These are phyloP conservation scores for Aspergillus sp. DNA, from an alignment of 2,329 filamentous ascomycete genomes.

Conservation along the genomic window DNA sequence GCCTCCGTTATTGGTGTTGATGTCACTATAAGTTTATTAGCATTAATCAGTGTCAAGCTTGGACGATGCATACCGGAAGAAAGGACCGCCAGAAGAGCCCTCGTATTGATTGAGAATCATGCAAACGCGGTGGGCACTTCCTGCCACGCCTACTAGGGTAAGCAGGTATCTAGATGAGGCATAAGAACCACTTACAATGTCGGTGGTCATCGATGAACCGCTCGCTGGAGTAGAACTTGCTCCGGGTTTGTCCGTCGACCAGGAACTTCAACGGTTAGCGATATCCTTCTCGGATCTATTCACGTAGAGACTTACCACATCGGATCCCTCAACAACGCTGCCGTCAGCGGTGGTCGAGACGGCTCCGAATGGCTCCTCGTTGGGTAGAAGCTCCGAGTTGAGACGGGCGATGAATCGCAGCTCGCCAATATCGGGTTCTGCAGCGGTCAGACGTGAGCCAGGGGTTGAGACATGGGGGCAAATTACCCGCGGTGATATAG, in stretches of 20 bases:
- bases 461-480: neutral
- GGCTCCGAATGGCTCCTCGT: slow-evolving; percentile 55
- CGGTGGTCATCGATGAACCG: slow-evolving; percentile 69
- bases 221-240: slow-evolving; percentile 69
- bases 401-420: slow-evolving; percentile 65
- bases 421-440: slow-evolving; percentile 58
- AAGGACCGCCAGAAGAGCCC: slow-evolving; percentile 64
- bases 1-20: slow-evolving; percentile 65
- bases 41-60: neutral
- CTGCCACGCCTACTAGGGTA: slow-evolving; percentile 25
- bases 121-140: slow-evolving; percentile 56
- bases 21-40: slow-evolving; percentile 47
- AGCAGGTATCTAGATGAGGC: neutral
- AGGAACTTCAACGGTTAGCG: slow-evolving; percentile 41
- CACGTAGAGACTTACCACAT: slow-evolving; percentile 39
- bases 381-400: slow-evolving; percentile 50
- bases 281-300: neutral
- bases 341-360: slow-evolving; percentile 56
- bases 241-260: slow-evolving; percentile 62
- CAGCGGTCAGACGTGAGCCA: neutral
- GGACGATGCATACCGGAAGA: slow-evolving; percentile 49
- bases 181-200: slow-evolving; percentile 49
- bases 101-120: slow-evolving; percentile 61
- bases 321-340: slow-evolving; percentile 58
- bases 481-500: slow-evolving; percentile 52